Base-by-base conservation (phyloP, 129 eudicot species). In the Gnaphalium uliginosum region DNA sequence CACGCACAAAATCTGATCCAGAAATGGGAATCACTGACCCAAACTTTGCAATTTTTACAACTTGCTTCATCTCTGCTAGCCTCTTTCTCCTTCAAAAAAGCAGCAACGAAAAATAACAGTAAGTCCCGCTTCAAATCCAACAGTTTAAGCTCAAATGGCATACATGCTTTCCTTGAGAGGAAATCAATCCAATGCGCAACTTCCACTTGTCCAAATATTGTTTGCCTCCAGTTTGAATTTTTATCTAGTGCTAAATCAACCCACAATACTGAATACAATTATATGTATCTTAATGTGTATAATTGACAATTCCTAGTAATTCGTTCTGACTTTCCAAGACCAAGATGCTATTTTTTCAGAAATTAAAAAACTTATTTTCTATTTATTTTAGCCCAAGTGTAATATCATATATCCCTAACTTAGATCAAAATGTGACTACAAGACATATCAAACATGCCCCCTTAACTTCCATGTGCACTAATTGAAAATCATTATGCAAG, bases 1-100 rank as follows among this genome's bases (percentile, higher is more conserved):
- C 97, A 1, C 93, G 96, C 24, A 94, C 87, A 83, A 94, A 94
- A 85, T 94, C 98, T n/a, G 97, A 89, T 76, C 97, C 97, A 65
- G 97, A 90, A 76, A 94, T 90, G 18, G 89, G 96, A 26, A 85
- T 79, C 68, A 94, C 75, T 39, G 97, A 94, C 48, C 98, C 98
- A 68, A 89, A 94, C 83, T 76, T 90, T 50, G 88, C 91, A 76
- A 94, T 62, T 84, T 91, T 94, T 50, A 81, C 88, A 25, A 81
- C 79, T 79, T 90, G 91, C 81, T 85, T 90, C 87, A 94, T 87
- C 83, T 94, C 98, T 57, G 88, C 88, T 82, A 90, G 58, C 79
- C 98, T 87, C 90, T 87, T 94, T 91, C 86, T 90, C 93, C 98
- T 94, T 61, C 79, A 70, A 30, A 70, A 30, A 43, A 59, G 64